Base-by-base conservation (phyloP, 257 asterid species). In the Solanum gandarillasii region DNA sequence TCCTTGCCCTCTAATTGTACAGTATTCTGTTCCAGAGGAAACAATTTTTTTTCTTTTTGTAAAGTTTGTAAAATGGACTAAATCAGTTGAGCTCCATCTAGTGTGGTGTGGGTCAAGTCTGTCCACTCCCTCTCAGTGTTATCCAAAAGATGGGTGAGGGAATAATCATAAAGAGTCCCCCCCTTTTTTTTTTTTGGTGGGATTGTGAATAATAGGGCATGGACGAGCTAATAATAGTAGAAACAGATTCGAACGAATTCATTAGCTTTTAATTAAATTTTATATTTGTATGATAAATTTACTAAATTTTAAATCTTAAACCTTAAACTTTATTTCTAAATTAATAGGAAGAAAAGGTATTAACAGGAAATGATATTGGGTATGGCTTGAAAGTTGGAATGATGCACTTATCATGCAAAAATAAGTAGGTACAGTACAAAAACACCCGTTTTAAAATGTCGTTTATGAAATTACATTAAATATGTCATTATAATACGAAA, bases 91-190 rank as follows among this genome's bases (percentile, higher is more conserved):
- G 85, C 85, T 43, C 14, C 70, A 82, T 48, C 70, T 46, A 32
- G 52, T 78, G 84, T 23, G 68, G 72, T 25, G 34, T 73, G 85
- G 85, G 41, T 81, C 85, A 36, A 46, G 27, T 82, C 20, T 82
- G 70, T 82, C 86, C 86, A 82, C 86, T 82, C 86, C 86, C 86
- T 82, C 70, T 23, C 4, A 9, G 9, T 48, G 67, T 82, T 82
- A 82, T 82, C 86, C 86, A 60, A 9, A 60, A 60, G 68, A 60
- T 60, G 29, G 68, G 68, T 60, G 68, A 23, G 68, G 68, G 13
- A 60, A 21, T 23, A 58, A 21, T 60, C 27, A 60, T 8, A 60
- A 21, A 58, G 68, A 60, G 68, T 0, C 27, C 67, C 65, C 65
- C 25, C 3, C 5, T 75, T 7, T 3, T 72, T 32, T 68, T 6